Evolutionary conservation across 441 rosid genomes (phyloP).

Genomic region (Populus hybrid): DNA sequence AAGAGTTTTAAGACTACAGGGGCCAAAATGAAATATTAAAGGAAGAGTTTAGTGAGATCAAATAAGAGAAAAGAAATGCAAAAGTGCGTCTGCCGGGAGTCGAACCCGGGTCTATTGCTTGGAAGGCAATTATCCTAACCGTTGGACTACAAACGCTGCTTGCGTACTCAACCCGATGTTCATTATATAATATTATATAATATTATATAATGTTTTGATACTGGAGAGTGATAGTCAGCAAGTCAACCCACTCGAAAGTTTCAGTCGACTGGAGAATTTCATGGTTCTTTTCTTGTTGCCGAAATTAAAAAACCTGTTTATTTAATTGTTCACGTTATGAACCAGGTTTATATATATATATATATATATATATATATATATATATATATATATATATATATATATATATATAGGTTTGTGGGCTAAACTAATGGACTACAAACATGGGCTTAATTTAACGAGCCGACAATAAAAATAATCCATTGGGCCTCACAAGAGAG

Average conservation of each 20-base stretch:
- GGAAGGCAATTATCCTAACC: constrained; percentile 99
- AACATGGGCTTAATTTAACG: background rate
- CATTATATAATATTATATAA: no score
- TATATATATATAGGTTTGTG: background rate
- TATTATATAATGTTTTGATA: no score
- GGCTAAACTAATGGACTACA: background rate
- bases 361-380: no score
- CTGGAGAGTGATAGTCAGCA: no score
- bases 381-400: no score
- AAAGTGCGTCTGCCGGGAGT: constrained; percentile 87
- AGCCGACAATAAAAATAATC: no score
- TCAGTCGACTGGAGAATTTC: background rate
- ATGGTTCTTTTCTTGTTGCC: no score
- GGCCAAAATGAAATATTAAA: background rate
- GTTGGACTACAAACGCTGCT: constrained; percentile 87
- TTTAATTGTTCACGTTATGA: no score
- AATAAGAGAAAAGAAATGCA: background rate
- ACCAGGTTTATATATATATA: no score
- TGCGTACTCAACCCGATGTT: no score
- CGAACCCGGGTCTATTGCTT: constrained; percentile 98
- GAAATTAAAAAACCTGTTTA: no score
- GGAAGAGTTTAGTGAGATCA: background rate
- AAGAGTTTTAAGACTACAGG: background rate
- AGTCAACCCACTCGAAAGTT: background rate
- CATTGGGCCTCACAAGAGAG: background rate